Conservation (phyloP, 331 rosid genomes). For the Prunus yedoensis region DNA sequence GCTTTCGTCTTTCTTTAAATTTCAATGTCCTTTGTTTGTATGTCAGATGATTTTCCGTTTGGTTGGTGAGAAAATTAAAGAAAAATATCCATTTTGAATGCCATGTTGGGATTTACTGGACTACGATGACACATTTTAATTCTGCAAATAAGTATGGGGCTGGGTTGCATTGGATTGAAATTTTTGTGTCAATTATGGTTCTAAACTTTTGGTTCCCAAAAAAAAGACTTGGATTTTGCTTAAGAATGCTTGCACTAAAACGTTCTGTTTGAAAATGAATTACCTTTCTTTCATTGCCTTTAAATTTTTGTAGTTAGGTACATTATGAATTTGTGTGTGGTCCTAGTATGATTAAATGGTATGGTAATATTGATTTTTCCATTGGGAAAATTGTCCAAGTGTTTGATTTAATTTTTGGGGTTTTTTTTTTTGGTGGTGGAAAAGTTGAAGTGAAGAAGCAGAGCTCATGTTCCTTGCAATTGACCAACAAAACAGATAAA, state of each 20-base stretch:
- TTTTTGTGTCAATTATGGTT: background rate
- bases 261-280: background rate
- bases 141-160: background rate
- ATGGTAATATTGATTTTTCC: background rate
- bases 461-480: conserved; percentile 83
- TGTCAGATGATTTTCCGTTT: background rate
- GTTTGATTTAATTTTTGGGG: conserved; percentile 5
- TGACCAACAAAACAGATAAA: conserved; percentile 69
- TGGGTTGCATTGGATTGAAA: background rate
- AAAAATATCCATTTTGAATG: background rate
- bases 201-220: background rate
- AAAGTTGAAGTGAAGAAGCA: conserved; percentile 78
- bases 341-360: background rate
- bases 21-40: background rate
- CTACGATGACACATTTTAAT: background rate
- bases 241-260: background rate
- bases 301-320: background rate
- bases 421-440: background rate
- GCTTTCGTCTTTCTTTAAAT: background rate
- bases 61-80: background rate
- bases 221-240: background rate
- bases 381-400: background rate
- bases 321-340: background rate
- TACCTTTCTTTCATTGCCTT: background rate
- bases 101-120: background rate